Conservation (phyloP, 768 basidiomycete genomes). For the Pleurotus giganteus region DNA sequence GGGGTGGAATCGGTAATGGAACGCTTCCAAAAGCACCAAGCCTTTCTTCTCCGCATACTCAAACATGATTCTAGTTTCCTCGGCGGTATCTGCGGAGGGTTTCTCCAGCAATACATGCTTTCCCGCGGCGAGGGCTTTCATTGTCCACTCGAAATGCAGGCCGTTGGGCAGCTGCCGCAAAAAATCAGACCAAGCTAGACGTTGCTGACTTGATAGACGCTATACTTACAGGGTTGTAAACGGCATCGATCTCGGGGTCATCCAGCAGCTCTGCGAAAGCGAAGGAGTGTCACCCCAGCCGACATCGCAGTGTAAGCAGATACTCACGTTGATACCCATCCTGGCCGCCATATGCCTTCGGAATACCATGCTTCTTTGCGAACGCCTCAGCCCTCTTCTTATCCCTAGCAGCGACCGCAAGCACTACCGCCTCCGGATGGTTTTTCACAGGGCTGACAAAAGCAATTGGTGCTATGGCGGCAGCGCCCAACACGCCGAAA, state of each 20-base stretch:
- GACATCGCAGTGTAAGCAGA: neutral
- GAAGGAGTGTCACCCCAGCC: neutral
- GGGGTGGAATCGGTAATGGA: conserved; percentile 69
- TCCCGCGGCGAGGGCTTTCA: conserved; percentile 60
- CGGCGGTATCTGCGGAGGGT: conserved; percentile 48
- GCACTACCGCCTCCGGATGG: conserved; percentile 42
- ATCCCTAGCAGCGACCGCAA: conserved; percentile 48
- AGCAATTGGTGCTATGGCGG: conserved; percentile 24
- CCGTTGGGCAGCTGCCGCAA: conserved; percentile 21
- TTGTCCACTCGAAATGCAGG: conserved; percentile 68
- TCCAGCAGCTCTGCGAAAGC: conserved; percentile 39
- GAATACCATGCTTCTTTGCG: conserved; percentile 50
- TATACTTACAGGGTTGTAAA: conserved; percentile 44
- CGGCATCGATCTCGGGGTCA: conserved; percentile 45
- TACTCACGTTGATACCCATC: conserved; percentile 43
- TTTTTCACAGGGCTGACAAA: conserved; percentile 36
- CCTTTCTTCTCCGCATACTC: conserved; percentile 46
- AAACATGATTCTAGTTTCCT: conserved; percentile 54
- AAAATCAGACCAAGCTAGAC: neutral
- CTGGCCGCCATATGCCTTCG: conserved; percentile 42
- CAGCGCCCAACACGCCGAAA: conserved; percentile 28
- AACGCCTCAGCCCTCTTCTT: conserved; percentile 34
- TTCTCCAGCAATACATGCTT: conserved; percentile 72
- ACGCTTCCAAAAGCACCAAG: conserved; percentile 58
- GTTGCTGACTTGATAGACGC: neutral